Percentiles rank a stretch among this genome's conserved stretches.
Conservation (phyloP, 2,329 filamentous ascomycete genomes). For the Monilinia vaccinii-corymbosi region DNA sequence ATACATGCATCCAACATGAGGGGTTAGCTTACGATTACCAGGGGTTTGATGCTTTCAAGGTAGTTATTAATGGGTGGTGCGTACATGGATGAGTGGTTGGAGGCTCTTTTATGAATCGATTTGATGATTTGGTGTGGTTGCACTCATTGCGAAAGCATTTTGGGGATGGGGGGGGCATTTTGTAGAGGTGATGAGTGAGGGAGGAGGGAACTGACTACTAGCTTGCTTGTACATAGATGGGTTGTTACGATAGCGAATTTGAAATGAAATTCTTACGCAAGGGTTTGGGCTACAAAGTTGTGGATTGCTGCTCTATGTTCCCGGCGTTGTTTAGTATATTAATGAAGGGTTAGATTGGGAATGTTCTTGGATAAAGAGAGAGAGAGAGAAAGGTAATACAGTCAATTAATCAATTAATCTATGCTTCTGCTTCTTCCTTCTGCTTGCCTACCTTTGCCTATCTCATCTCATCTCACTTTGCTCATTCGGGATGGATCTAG, state of each 20-base stretch:
- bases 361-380: no score
- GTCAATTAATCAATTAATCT: no score
- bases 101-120: neutral
- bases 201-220: neutral
- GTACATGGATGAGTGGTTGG: neutral
- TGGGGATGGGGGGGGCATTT: neutral
- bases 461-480: no score
- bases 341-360: no score
- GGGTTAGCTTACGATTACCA: neutral
- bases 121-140: neutral
- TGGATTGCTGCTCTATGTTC: neutral
- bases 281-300: neutral
- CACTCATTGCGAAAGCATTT: neutral
- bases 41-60: neutral
- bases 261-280: neutral
- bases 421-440: no score
- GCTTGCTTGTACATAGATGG: slow-evolving; percentile 1
- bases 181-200: neutral
- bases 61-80: neutral
- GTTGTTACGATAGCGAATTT: slow-evolving; percentile 1
- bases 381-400: no score
- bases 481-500: no score
- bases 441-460: no score
- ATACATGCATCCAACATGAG: neutral
- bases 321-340: no score